phyloP scores from a whole-genome alignment of 805 yeast species.

The Yarrowia sp. region DNA sequence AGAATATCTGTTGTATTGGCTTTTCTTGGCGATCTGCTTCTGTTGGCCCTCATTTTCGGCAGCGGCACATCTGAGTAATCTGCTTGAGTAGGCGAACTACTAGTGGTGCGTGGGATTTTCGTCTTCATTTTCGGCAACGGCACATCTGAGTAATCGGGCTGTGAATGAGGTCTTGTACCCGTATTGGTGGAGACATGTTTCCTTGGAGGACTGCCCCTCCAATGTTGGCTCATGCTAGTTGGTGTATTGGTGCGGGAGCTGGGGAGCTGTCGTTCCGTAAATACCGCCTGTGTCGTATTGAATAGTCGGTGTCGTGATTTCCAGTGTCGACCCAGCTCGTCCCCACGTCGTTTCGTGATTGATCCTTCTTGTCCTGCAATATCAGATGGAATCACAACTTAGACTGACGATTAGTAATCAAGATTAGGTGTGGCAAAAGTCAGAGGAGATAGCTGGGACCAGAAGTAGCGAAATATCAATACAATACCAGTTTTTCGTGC shows the following conservation, averaged over 20 bases:
- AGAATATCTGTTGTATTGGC: not conserved
- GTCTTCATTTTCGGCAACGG: not conserved
- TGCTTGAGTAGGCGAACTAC: not conserved
- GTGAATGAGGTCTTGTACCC: not conserved
- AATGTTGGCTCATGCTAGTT: not conserved
- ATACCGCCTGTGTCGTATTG: not conserved
- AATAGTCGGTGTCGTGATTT: not conserved
- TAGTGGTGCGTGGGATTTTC: not conserved
- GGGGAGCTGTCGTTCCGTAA: not conserved
- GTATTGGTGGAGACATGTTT: not conserved
- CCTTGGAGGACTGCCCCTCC: not conserved
- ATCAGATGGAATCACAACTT: not conserved
- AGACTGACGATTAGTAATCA: not conserved
- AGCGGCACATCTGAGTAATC: slow-evolving; percentile 5
- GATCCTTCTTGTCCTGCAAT: not conserved
- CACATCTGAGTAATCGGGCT: not conserved
- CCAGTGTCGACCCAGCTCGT: not conserved
- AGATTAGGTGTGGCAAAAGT: not conserved
- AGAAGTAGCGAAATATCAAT: too few relatives aligned
- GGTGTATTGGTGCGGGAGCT: not conserved
- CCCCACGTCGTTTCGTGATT: not conserved
- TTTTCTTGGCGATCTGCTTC: not conserved
- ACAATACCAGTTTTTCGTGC: too few relatives aligned
- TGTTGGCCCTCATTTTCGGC: not conserved
- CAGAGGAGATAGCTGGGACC: too few relatives aligned